Conservation (phyloP, 169 alveolate genomes). For the Cryptosporidium andersoni region DNA sequence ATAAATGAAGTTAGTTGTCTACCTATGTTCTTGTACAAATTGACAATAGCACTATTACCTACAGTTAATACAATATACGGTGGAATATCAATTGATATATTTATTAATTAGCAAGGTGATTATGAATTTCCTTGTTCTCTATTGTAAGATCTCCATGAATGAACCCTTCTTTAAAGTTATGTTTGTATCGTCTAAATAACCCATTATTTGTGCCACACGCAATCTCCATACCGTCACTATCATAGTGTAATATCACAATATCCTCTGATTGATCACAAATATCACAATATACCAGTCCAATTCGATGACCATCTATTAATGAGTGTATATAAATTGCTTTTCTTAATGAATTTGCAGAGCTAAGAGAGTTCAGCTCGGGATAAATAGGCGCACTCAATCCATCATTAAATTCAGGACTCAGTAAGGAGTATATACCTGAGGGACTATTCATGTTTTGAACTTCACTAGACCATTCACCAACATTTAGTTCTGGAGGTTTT, state of each 20-base stretch:
- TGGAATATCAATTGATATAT: no score
- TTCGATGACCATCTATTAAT: constrained; percentile 26
- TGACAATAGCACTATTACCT: background rate
- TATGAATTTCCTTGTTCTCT: no score
- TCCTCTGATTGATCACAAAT: constrained; percentile 53
- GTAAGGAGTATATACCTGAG: no score
- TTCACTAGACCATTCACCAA: background rate
- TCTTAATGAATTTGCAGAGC: constrained; percentile 9
- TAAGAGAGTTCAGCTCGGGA: constrained; percentile 15
- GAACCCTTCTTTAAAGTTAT: constrained; percentile 11
- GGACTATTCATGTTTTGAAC: background rate
- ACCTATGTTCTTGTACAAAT: background rate
- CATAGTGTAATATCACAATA: constrained; percentile 54
- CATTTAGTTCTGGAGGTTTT: background rate
- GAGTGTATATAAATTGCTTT: constrained; percentile 69
- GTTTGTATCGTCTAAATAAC: constrained; percentile 37
- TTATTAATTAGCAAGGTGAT: no score
- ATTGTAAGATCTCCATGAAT: no score
- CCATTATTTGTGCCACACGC: constrained; percentile 71
- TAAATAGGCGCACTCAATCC: constrained; percentile 25
- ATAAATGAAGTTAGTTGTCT: background rate
- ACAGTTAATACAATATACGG: background rate
- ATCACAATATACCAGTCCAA: constrained; percentile 46
- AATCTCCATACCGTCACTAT: constrained; percentile 68
- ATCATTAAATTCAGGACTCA: background rate